Base-by-base conservation (phyloP, 1,284 basidiomycete species). In the Inonotus hispidus region DNA sequence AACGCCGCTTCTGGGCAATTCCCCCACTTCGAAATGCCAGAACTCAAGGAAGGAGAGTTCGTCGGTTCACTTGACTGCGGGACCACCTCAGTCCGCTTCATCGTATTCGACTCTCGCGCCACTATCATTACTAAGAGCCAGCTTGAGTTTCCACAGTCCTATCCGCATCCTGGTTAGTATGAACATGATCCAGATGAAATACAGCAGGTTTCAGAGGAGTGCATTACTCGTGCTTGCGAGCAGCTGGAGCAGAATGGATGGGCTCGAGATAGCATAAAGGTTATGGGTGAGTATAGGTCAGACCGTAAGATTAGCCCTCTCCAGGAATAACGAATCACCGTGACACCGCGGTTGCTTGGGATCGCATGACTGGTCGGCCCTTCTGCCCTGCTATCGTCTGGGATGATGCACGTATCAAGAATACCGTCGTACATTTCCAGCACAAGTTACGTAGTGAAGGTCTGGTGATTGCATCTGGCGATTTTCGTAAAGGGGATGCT, bases 331-430 rank as follows among this genome's bases (percentile, higher is more conserved):
- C 96, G 54, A 98, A 98, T 72, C 96, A 99, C 77, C 87, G 97
- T 62, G 96, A 99, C 74, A 99, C 97, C 3, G 89, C 95, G 1
- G 87, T 98, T 21, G 92, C 89, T 11, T 99, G 97, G 97, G 92
- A 92, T 71, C 84, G 88, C 65, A 82, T 80, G 69, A 96, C 94
- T 1, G 95, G 96, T 55, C 89, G 91, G 73, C 88, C 93, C 0
- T 75, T 97, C 13, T 93, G 91, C 73, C 85, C 82, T 64, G 93
- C 95, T 52, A 95, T 99, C 67, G 96, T 98, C 32, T 99, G 96
- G 97, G 90, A 93, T 61, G 97, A 99, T 72, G 88, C 89, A 8
- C 85, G 97, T 53, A 98, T 93, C 58, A 92, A 92, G 66, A 82
- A 86, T 66, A 84, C 84, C 14, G 94, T 98, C 38, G 84, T 85